phyloP scores from a whole-genome alignment of 192 early-diverging fungal genomes.

The Linnemannia schmuckeri region DNA sequence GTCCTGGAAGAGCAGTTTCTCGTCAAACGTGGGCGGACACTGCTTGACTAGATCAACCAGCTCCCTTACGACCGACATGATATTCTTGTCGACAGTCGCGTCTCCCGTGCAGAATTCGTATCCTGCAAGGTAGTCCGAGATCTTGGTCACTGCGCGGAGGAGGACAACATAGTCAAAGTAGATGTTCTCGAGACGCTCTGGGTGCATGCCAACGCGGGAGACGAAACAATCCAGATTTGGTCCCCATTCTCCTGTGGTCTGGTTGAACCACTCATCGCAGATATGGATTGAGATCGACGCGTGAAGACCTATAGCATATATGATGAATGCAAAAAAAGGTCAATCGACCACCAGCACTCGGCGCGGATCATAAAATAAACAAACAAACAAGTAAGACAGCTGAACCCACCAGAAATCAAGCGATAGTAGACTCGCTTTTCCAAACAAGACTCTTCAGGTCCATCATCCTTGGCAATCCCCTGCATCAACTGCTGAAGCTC shows the following conservation, averaged over 20 bases:
- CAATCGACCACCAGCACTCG: not conserved
- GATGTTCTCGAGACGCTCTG: slow-evolving; percentile 94
- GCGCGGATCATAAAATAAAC: not conserved
- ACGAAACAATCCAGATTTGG: slow-evolving; percentile 94
- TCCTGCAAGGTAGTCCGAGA: slow-evolving; percentile 77
- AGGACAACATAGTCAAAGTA: slow-evolving; percentile 95
- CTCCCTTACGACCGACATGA: slow-evolving; percentile 69
- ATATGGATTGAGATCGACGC: slow-evolving; percentile 98
- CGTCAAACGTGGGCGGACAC: slow-evolving; percentile 92
- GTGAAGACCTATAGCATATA: slow-evolving; percentile 76
- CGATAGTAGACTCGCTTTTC: slow-evolving; percentile 90
- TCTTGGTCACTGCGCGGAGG: slow-evolving; percentile 87
- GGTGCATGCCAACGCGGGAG: slow-evolving; percentile 87
- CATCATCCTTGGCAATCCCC: slow-evolving; percentile 32
- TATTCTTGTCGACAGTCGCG: slow-evolving; percentile 63
- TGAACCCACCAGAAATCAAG: slow-evolving; percentile 68
- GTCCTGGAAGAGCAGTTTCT: slow-evolving; percentile 81
- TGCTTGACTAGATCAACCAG: slow-evolving; percentile 69
- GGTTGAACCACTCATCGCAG: slow-evolving; percentile 93
- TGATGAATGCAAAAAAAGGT: not conserved
- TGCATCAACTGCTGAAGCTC: slow-evolving; percentile 35
- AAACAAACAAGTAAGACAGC: not conserved
- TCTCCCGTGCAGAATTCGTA: slow-evolving; percentile 85
- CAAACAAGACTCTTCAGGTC: slow-evolving; percentile 72
- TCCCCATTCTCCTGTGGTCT: slow-evolving; percentile 89